Evolutionary conservation across 106 monocot genomes (phyloP), one percentile per base, ranked within the genome.

Genomic region (Apostasia ramifera): DNA sequence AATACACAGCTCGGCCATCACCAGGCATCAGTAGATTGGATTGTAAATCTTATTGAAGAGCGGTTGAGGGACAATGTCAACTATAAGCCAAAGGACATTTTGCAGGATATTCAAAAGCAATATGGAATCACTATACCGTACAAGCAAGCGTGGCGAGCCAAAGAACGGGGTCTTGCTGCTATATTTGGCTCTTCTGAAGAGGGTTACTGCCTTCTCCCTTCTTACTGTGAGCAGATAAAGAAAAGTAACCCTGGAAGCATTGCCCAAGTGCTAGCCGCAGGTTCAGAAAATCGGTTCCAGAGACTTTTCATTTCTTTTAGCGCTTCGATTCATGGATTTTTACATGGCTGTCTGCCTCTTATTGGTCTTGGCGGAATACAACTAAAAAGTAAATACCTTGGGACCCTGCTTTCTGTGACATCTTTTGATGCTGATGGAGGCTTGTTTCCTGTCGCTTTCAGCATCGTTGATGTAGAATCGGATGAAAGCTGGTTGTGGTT

Each of bases 401-500:
- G 89, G 48, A 76, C 79, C 12, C 53, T 89, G 49, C 80, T 89
- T 1, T 89, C 85, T 47, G 66, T 78, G 61, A 78, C 85, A 50
- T 85, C 89, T 15, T 77, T 80, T 73, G 85, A 89, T 83, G 77
- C 85, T 40, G 80, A 89, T 76, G 82, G 82, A 66, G 85, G 82
- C n/a, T 40, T 85, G 63, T 89, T 85, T 78, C 89, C 76, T 0
- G 67, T 89, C 39, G 89, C 89, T 67, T 82, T 85, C 73, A 80
- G 72, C n/a, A 56, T 89, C 42, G 80, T 85, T 26, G 89, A 89
- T 73, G 66, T 71, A 0, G 85, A 85, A 70, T 78, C 74, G 3
- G 89, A 89, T 59, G 85, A 89, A 41, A 85, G 75, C 44, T 89
- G 89, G 89, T 72, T 83, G 82, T 89, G 89, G 85, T 89, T 89